Conservation (phyloP, 1,284 basidiomycete genomes). For the Dichomitus squalens region DNA sequence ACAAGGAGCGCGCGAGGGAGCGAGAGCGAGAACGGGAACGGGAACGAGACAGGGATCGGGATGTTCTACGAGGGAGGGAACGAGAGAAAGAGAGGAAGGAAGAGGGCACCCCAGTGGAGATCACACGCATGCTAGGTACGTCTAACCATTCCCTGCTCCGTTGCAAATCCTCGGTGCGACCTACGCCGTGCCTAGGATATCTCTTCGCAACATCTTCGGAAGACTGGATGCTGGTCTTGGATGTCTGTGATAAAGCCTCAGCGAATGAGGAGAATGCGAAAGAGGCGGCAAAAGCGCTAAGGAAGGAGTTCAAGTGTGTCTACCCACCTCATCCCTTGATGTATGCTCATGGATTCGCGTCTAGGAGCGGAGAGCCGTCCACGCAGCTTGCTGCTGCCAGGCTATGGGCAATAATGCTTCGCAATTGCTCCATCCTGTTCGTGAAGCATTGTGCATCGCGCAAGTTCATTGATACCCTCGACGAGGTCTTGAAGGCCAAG, state of each 20-base stretch:
- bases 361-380: slow-evolving; percentile 68
- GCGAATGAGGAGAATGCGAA: slow-evolving; percentile 68
- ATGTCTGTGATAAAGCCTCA: slow-evolving; percentile 76
- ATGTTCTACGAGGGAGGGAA: neutral
- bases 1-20: slow-evolving; percentile 22
- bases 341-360: neutral
- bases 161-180: neutral
- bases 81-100: slow-evolving; percentile 37
- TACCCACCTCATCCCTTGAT: neutral
- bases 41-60: slow-evolving; percentile 24
- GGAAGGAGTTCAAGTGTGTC: slow-evolving; percentile 76
- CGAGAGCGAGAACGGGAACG: slow-evolving; percentile 4
- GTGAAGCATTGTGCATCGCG: slow-evolving; percentile 68
- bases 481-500: slow-evolving; percentile 61
- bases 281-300: slow-evolving; percentile 71
- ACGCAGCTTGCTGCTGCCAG: slow-evolving; percentile 73
- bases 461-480: slow-evolving; percentile 76
- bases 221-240: slow-evolving; percentile 77
- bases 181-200: slow-evolving; percentile 48
- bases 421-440: slow-evolving; percentile 68
- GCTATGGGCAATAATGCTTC: slow-evolving; percentile 83
- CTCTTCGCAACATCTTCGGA: slow-evolving; percentile 75
- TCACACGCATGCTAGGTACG: slow-evolving; percentile 72
- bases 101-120: slow-evolving; percentile 49
- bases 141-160: neutral